These are phyloP conservation scores for Eucalyptus curtisii DNA, from an alignment of 345 rosid genomes.

Conservation along the genomic window DNA sequence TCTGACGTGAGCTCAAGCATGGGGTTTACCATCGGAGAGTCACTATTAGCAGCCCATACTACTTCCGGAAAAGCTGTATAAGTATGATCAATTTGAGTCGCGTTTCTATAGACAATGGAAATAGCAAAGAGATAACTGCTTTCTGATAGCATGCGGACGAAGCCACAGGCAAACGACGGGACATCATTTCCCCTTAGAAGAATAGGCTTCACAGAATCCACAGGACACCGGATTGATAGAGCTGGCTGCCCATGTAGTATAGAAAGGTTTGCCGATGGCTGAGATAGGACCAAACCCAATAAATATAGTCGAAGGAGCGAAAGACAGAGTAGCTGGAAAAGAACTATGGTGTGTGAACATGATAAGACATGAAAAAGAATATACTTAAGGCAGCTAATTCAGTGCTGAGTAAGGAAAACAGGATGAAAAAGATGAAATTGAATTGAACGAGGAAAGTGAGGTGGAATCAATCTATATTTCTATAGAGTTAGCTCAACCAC, in stretches of 20 bases:
- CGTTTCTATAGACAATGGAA: background rate
- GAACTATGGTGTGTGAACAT: background rate
- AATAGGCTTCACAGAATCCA: background rate
- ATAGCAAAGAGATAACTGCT: background rate
- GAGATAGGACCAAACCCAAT: background rate
- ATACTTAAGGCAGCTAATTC: background rate
- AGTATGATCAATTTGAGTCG: background rate
- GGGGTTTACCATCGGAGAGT: background rate
- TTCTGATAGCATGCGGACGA: background rate
- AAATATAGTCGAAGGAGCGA: background rate
- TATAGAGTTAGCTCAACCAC: background rate
- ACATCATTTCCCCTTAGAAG: background rate
- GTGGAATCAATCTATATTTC: background rate
- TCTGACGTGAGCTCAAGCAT: background rate
- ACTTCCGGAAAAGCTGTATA: background rate
- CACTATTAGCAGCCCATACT: slow-evolving; percentile 13
- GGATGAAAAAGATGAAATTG: background rate
- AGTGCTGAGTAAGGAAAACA: background rate
- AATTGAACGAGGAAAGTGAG: background rate
- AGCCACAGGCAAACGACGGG: background rate
- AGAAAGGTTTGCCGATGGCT: background rate
- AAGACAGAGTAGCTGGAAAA: background rate
- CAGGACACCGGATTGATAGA: background rate
- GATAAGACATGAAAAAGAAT: background rate
- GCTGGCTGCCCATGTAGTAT: background rate